phyloP scores from a whole-genome alignment of 2,329 filamentous ascomycete genomes.

The Calonectria pteridis region DNA sequence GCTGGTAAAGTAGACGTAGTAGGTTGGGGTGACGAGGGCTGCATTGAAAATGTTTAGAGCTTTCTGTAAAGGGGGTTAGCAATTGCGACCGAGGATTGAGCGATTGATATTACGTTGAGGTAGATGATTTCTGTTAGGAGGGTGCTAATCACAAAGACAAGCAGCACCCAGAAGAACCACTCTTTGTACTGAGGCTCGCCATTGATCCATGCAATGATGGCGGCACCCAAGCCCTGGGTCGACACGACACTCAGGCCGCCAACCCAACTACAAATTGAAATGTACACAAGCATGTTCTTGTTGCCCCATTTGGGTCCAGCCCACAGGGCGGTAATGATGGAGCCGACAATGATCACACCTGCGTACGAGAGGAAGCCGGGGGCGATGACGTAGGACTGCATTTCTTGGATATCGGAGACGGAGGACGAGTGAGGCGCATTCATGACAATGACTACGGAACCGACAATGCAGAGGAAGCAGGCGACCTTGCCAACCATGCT shows the following conservation, averaged over 20 bases:
- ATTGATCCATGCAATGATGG: slow-evolving; percentile 86
- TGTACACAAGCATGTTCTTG: slow-evolving; percentile 97
- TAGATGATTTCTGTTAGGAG: slow-evolving; percentile 94
- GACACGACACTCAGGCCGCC: slow-evolving; percentile 95
- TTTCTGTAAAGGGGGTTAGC: slow-evolving; percentile 77
- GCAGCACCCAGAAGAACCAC: slow-evolving; percentile 94
- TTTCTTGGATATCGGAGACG: slow-evolving; percentile 88
- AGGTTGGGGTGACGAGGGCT: slow-evolving; percentile 95
- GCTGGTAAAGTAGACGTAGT: slow-evolving; percentile 98
- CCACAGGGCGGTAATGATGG: slow-evolving; percentile 80
- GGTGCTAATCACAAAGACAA: slow-evolving; percentile 92
- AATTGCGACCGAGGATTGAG: slow-evolving; percentile 18
- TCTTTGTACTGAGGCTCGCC: slow-evolving; percentile 93
- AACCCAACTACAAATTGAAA: slow-evolving; percentile 95
- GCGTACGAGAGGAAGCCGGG: slow-evolving; percentile 90
- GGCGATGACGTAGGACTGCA: slow-evolving; percentile 87
- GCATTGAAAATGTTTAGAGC: slow-evolving; percentile 97
- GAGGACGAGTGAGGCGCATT: slow-evolving; percentile 91
- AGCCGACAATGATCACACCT: slow-evolving; percentile 83
- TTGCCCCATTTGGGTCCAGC: slow-evolving; percentile 91
- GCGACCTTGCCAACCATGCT: slow-evolving; percentile 97
- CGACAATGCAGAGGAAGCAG: slow-evolving; percentile 94
- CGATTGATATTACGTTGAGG: slow-evolving; percentile 76
- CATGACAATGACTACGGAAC: slow-evolving; percentile 92
- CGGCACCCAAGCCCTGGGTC: slow-evolving; percentile 91